Evolutionary conservation across 2,329 filamentous ascomycete species (phyloP), one percentile per base, ranked within the genome.

Genomic region (Pezicula carpinea): DNA sequence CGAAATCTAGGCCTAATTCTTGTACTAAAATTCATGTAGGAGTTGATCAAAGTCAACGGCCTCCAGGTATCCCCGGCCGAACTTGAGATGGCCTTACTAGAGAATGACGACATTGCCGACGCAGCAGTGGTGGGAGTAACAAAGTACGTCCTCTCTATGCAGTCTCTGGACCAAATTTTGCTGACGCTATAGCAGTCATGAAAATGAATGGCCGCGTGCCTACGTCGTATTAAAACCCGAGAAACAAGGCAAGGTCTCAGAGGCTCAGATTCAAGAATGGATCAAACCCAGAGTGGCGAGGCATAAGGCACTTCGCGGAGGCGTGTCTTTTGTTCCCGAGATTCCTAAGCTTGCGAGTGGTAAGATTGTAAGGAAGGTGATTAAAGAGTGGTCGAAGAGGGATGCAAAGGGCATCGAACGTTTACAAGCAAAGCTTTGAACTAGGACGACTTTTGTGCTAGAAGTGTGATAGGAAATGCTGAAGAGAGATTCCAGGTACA

Each of bases 261-360:
- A 73, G 1, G 62, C 71, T 26, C 73, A 79, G 17, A 75, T 88
- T 44, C 70, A 74, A 54, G 60, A 61, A 14, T 77, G 79, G 62
- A 72, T 86, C 38, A 75, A 80, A 47, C 70, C 73, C 55, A 74
- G 76, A 39, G 78, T 83, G n/a, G 74, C 79, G 0, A 71, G 67
- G 50, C 77, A 83, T 59, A 89, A 89, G 67, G 75, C 78, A 60
- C 71, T 89, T 49, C 79, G 79, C 50, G 79, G 79, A 6, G 85
- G 85, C 0, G 75, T 89, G 13, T 66, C 74, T 7, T 86, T 88
- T 59, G 69, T 85, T 3, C 75, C 83, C 18, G 69, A 69, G n/a
- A 80, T 89, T 21, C 85, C 85, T n/a, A 88, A 79, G 59, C 62
- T 79, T 39, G 71, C 73, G 8, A 76, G 72, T 50, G 78, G 78